Conservation (phyloP, 441 rosid genomes). For the Caryocar brasiliense region DNA sequence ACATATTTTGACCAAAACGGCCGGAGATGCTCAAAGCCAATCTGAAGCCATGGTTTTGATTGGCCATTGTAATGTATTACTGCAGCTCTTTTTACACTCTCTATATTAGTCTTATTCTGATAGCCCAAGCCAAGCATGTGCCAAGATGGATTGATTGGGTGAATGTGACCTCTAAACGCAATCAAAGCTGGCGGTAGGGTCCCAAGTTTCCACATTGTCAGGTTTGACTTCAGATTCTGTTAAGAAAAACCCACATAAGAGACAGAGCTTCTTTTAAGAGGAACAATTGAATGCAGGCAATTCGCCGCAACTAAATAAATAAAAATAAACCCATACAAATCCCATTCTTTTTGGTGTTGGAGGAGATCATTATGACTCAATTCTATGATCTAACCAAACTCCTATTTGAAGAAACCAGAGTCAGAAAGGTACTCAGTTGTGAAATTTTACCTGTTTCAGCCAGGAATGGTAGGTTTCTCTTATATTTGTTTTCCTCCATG, state of each 20-base stretch:
- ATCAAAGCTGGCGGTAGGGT: constrained; percentile 94
- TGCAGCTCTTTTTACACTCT: constrained; percentile 65
- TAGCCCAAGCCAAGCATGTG: constrained; percentile 98
- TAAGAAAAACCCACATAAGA: constrained; percentile 16
- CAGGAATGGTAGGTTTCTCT: constrained; percentile 85
- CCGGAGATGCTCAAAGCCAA: constrained; percentile 92
- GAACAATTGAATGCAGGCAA: not conserved
- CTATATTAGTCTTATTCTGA: constrained; percentile 63
- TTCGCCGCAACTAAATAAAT: not conserved
- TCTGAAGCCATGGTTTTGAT: constrained; percentile 93
- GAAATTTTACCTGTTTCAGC: constrained; percentile 94
- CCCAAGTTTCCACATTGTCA: constrained; percentile 97
- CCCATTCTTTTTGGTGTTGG: too few relatives aligned
- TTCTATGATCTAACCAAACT: too few relatives aligned
- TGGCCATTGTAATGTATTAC: constrained; percentile 97
- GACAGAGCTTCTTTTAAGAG: not conserved
- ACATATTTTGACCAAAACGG: constrained; percentile 95
- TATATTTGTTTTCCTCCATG: constrained; percentile 84
- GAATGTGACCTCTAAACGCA: constrained; percentile 86
- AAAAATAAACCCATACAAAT: not conserved
- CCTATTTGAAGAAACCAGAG: not conserved
- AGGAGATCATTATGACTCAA: too few relatives aligned
- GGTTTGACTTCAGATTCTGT: constrained; percentile 82
- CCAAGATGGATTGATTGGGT: constrained; percentile 82
- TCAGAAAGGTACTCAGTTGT: not conserved